Conservation (phyloP, 192 early-diverging fungal genomes). For the Gamsiella multidivaricata region DNA sequence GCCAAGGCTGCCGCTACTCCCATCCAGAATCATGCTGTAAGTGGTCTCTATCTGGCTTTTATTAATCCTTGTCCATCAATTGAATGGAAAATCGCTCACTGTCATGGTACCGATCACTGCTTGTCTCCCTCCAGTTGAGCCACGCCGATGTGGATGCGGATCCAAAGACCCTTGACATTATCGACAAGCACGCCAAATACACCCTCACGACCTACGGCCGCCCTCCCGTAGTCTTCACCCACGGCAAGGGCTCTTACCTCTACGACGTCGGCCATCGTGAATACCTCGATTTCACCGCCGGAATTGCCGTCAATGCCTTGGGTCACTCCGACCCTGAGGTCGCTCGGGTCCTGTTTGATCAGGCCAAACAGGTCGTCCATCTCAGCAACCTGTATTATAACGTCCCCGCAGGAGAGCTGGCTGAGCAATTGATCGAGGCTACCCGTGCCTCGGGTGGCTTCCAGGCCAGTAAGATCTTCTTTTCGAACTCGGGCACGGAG, state of each 20-base stretch:
- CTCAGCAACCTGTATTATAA: conserved; percentile 94
- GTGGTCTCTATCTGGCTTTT: background rate
- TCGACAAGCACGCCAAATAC: conserved; percentile 67
- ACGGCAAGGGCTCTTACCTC: conserved; percentile 85
- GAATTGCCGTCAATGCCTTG: conserved; percentile 94
- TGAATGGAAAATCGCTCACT: conserved; percentile 1
- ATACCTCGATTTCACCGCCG: conserved; percentile 93
- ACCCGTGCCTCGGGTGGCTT: conserved; percentile 61
- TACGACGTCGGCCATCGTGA: conserved; percentile 79
- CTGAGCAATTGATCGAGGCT: conserved; percentile 75
- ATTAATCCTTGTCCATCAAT: conserved; percentile 2
- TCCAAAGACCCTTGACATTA: conserved; percentile 52
- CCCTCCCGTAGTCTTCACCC: conserved; percentile 78
- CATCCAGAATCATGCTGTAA: conserved; percentile 40
- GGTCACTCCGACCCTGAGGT: conserved; percentile 89
- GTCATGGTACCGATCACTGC: background rate
- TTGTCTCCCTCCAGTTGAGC: conserved; percentile 46
- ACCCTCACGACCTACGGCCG: conserved; percentile 77
- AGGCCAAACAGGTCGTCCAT: conserved; percentile 87
- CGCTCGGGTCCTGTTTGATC: conserved; percentile 77
- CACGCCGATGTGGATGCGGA: conserved; percentile 63
- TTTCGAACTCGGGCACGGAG: conserved; percentile 97
- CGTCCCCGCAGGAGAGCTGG: conserved; percentile 84
- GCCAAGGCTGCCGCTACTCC: conserved; percentile 15
- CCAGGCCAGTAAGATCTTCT: conserved; percentile 82